Base-by-base conservation (phyloP, 106 monocot species). In the Triglochin maritima region DNA sequence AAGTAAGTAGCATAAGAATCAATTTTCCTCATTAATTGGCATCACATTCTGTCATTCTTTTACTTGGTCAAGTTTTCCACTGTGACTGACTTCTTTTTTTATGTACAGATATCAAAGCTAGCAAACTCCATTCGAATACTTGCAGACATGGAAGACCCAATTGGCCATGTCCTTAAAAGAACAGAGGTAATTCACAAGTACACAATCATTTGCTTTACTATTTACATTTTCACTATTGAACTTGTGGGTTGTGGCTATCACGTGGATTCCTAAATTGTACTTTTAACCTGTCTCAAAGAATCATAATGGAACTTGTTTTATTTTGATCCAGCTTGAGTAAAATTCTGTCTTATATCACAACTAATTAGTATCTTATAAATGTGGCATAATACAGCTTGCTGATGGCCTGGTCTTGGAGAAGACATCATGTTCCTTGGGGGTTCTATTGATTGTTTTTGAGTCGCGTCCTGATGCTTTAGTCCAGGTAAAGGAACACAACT, bases 141-240 rank as follows among this genome's bases (percentile, higher is more conserved):
- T 79, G 98, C 98, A 56, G 78, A 92, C 45, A 98, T 98, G 91
- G 86, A 86, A 50, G 98, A 98, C 59, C 98, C 91, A 45, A 82
- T 98, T 10, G 83, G 79, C 6, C 74, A 59, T 64, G 79, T 87
- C 67, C 43, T 85, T 14, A 78, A 77, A 72, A 79, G 69, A 70
- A 95, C 81, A 46, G 90, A 95, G 79, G 94, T 87, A 63, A 77
- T 29, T 29, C 29, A 29, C 29, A 29, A 29, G 29, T 29, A 29
- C 29, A 29, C 29, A 29, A 29, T 29, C 29, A 29, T 29, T 29
- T 29, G 29, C 29, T 8, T 6, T 17, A 43, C 7, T 9, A 41
- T 29, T 60, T 6, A 60, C 17, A 16, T 60, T 60, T 60, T 60
- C 17, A 10, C 17, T 60, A 10, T 5, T 60, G 54, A n/a, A 5